Conservation (phyloP, 2,329 filamentous ascomycete genomes). For the Aphanocladium album region DNA sequence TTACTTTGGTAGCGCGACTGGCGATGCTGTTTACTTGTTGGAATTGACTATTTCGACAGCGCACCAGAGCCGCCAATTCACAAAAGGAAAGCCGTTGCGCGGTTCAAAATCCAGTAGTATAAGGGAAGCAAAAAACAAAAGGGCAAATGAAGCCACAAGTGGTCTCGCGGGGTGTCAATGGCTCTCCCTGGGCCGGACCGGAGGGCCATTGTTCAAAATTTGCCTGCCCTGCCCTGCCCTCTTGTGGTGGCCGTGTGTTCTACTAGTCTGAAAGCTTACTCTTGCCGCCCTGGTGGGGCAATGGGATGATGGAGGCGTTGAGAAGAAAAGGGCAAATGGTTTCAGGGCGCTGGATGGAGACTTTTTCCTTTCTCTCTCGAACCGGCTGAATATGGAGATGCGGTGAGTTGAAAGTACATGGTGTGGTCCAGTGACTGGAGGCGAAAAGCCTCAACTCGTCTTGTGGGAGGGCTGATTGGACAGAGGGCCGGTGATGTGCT, state of each 20-base stretch:
- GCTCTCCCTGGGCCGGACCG: not conserved
- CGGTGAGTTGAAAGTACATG: not conserved
- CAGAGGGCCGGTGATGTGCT: constrained; percentile 5
- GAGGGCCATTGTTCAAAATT: not conserved
- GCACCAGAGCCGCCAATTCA: not conserved
- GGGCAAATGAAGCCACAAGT: constrained; percentile 2
- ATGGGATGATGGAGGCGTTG: not conserved
- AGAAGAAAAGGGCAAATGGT: not conserved
- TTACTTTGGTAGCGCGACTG: constrained; percentile 12
- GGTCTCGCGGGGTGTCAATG: not conserved
- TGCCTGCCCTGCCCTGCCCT: not conserved
- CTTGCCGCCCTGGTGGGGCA: constrained; percentile 3
- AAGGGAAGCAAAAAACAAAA: not conserved
- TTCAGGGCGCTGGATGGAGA: constrained; percentile 8
- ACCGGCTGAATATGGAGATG: constrained; percentile 4
- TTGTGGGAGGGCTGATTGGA: not conserved
- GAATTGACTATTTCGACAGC: not conserved
- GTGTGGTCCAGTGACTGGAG: not conserved
- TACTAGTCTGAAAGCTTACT: constrained; percentile 2
- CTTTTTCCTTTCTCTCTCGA: not conserved
- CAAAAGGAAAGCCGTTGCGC: not conserved
- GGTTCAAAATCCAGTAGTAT: not conserved
- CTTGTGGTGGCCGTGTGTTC: not conserved
- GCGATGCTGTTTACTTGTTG: constrained; percentile 4
- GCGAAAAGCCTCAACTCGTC: not conserved